A percentile compares a stretch with the other conserved stretches of the same genome.
These are phyloP conservation scores for Royoungia palumana DNA, from an alignment of 768 basidiomycete species.

Conservation along the genomic window DNA sequence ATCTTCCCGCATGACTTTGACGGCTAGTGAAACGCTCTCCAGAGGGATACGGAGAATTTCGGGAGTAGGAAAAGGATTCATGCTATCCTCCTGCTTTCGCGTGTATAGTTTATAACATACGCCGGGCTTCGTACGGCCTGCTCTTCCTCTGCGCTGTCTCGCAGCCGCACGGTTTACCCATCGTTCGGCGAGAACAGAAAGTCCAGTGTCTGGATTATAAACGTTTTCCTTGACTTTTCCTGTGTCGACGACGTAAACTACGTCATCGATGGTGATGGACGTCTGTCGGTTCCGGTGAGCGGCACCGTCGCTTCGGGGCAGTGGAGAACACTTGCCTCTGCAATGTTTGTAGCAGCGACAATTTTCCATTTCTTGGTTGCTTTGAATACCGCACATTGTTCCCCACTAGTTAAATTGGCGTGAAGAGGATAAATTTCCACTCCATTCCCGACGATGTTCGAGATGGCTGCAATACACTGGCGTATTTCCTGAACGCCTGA, in stretches of 20 bases:
- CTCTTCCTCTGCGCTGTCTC: conserved; percentile 82
- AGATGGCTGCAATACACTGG: conserved; percentile 65
- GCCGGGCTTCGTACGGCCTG: conserved; percentile 81
- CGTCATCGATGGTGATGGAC: conserved; percentile 87
- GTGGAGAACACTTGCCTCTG: conserved; percentile 54
- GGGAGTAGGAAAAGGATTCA: conserved; percentile 74
- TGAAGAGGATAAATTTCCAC: conserved; percentile 75
- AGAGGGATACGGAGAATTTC: conserved; percentile 88
- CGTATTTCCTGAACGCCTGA: conserved; percentile 89
- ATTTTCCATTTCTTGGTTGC: conserved; percentile 70
- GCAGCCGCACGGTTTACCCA: conserved; percentile 80
- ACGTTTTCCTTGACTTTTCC: conserved; percentile 86
- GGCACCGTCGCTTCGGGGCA: background rate
- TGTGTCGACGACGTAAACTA: conserved; percentile 79
- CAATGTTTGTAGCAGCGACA: conserved; percentile 88
- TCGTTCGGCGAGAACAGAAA: conserved; percentile 74
- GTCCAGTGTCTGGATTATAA: conserved; percentile 62
- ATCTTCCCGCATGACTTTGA: conserved; percentile 74
- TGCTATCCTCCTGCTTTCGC: conserved; percentile 59
- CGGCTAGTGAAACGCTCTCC: conserved; percentile 75
- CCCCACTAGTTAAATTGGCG: conserved; percentile 81
- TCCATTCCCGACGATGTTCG: conserved; percentile 29
- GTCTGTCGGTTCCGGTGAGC: conserved; percentile 46
- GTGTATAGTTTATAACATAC: conserved; percentile 89
- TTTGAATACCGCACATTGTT: conserved; percentile 77